Percentiles rank a stretch among this genome's conserved stretches.
Conservation (phyloP, 75 land plant genomes). For the Cunninghamia lanceolata region DNA sequence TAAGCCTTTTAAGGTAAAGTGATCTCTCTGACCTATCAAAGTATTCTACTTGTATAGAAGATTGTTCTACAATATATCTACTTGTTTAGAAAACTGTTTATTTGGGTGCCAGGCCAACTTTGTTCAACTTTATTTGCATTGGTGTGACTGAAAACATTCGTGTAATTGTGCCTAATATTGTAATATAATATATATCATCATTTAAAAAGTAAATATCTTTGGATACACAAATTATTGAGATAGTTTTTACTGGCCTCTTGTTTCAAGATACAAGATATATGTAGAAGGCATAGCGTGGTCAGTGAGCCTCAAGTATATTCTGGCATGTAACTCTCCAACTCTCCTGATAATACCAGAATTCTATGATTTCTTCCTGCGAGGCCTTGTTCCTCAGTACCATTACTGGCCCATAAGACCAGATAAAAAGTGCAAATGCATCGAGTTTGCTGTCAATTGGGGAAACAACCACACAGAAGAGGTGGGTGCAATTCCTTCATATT, state of each 20-base stretch:
- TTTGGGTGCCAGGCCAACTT: too few species aligned
- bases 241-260: too few species aligned
- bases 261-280: slow-evolving; percentile 65
- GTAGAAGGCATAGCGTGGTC: slow-evolving; percentile 77
- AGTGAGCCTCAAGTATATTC: slow-evolving; percentile 71
- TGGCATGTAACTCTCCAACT: slow-evolving; percentile 67
- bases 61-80: too few species aligned
- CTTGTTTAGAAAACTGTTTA: too few species aligned
- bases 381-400: slow-evolving; percentile 52
- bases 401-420: slow-evolving; percentile 54
- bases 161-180: too few species aligned
- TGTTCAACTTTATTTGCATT: too few species aligned
- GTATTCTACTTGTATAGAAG: too few species aligned
- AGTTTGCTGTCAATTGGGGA: slow-evolving; percentile 77
- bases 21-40: too few species aligned
- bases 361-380: slow-evolving; percentile 61
- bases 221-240: neutral
- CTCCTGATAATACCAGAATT: slow-evolving; percentile 36
- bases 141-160: too few species aligned
- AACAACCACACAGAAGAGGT: slow-evolving; percentile 58
- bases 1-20: too few species aligned
- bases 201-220: too few species aligned
- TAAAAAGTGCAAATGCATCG: slow-evolving; percentile 54
- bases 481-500: neutral
- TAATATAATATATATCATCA: too few species aligned